These are phyloP conservation scores for Vigna radiata DNA, from an alignment of 306 rosid genomes.

Conservation along the genomic window DNA sequence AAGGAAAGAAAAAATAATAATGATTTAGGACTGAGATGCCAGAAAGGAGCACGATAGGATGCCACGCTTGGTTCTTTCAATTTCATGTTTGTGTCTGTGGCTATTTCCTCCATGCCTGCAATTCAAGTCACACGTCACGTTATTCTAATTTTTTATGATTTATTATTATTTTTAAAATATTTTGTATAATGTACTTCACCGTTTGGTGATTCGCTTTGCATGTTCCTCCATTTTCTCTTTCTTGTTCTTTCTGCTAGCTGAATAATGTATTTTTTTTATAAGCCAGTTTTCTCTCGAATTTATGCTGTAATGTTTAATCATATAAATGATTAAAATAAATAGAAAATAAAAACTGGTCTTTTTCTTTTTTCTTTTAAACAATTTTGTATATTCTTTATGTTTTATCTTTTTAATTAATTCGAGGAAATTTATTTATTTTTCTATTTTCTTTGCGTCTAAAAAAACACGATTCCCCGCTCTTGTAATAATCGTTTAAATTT, in stretches of 20 bases:
- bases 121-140: not conserved
- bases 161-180: not conserved
- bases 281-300: not conserved
- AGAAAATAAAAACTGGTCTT: too few species aligned
- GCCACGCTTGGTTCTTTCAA: not conserved
- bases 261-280: not conserved
- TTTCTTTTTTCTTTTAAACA: too few species aligned
- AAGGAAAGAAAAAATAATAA: not conserved
- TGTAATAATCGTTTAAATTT: too few species aligned
- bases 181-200: not conserved
- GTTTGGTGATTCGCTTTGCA: not conserved
- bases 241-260: not conserved
- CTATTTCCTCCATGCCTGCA: too few species aligned
- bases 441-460: too few species aligned
- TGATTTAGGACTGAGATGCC: slow-evolving; percentile 8
- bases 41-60: slow-evolving; percentile 27
- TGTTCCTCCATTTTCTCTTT: not conserved
- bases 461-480: too few species aligned
- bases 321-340: too few species aligned
- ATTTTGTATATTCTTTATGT: too few species aligned
- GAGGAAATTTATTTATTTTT: too few species aligned
- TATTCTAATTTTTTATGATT: not conserved
- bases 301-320: not conserved
- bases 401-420: too few species aligned
- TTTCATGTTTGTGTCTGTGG: not conserved